Evolutionary conservation across 2,329 filamentous ascomycete genomes (phyloP), one percentile per base, ranked within the genome.

Genomic region (Cadophora sp.): DNA sequence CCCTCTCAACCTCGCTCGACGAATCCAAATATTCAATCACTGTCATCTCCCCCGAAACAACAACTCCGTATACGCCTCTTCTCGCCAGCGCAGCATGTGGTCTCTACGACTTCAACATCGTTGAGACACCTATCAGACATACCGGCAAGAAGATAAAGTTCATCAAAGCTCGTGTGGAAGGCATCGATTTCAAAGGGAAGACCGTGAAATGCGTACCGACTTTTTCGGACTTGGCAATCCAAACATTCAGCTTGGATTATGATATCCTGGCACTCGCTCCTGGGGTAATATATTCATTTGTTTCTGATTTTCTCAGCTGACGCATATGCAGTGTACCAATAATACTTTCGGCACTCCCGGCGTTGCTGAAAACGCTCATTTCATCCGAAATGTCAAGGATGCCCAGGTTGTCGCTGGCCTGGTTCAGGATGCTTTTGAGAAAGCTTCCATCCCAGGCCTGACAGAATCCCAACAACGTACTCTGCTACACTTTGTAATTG

Each of bases 401-500:
- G 71, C 71, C 4, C 64, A 65, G 46, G 65, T 31, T 12, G 46
- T 73, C 3, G 63, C 79, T 77, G 63, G 73, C 72, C 26, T 79
- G 77, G 16, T 76, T 79, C 8, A 76, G 80, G 16, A 79, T 34
- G 67, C 65, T 26, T 68, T 93, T 72, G 91, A 93, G 77, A 88
- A 86, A 64, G 90, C 90, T 9, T 83, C 86, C 0, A 81, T 92
- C 26, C 89, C 89, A 0, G 87, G 85, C 0, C 86, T 86, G 0
- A 81, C 82, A 0, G 79, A 82, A 3, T 83, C 82, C 34, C 83
- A 89, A 78, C 83, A 85, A 71, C 83, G 82, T 69, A 83, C 86
- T 55, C 80, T 93, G 12, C 83, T 93, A 14, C 89, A 92, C 76
- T 92, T 93, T 75, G 91, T 89, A 40, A 83, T 93, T 27, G 90